These are phyloP conservation scores for Peronospora destructor DNA, from an alignment of 352 stramenopile genomes.

Conservation along the genomic window DNA sequence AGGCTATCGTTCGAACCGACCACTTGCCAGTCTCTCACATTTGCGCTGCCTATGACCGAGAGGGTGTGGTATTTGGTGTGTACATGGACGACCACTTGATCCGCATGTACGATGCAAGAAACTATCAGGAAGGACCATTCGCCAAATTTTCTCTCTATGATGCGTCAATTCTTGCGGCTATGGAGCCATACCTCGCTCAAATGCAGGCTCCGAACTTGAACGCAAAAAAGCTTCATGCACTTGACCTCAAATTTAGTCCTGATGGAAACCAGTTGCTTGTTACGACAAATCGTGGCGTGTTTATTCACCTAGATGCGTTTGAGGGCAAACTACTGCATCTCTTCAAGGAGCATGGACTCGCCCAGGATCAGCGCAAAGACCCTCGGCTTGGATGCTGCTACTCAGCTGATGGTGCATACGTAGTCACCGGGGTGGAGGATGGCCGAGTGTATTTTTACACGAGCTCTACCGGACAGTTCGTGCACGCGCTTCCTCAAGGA, in stretches of 20 bases:
- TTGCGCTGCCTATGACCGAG: conserved; percentile 72
- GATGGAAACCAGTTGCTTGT: conserved; percentile 82
- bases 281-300: conserved; percentile 72
- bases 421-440: conserved; percentile 64
- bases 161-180: conserved; percentile 44
- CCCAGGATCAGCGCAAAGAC: conserved; percentile 23
- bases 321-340: conserved; percentile 74
- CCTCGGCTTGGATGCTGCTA: conserved; percentile 58
- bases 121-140: conserved; percentile 83
- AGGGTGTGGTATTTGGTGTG: conserved; percentile 80
- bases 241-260: conserved; percentile 79
- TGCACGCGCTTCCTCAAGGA: conserved; percentile 46
- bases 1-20: conserved; percentile 60
- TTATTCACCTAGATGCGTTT: conserved; percentile 80
- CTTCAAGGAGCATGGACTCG: conserved; percentile 47
- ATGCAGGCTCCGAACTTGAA: conserved; percentile 47
- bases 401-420: conserved; percentile 69
- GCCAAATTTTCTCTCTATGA: conserved; percentile 85
- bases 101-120: conserved; percentile 85
- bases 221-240: conserved; percentile 56
- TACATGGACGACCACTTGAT: conserved; percentile 83
- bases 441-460: conserved; percentile 70
- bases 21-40: conserved; percentile 59
- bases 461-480: conserved; percentile 44
- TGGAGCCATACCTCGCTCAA: conserved; percentile 59